Evolutionary conservation across 768 basidiomycete genomes (phyloP).

Genomic region (Boletus rubescentipes): DNA sequence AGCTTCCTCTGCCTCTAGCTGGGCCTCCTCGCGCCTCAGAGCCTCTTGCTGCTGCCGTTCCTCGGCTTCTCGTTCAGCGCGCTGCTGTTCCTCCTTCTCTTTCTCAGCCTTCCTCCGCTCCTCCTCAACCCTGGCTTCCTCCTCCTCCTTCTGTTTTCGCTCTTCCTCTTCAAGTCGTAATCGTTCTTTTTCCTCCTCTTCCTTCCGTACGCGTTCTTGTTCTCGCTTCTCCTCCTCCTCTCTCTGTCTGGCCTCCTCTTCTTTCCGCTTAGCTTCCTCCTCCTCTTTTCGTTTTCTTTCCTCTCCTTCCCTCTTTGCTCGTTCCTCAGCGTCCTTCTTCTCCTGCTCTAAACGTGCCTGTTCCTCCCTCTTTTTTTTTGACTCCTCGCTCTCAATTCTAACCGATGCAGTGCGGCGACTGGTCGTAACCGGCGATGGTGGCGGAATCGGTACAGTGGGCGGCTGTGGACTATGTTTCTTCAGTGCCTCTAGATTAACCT

Average conservation of each 20-base stretch:
- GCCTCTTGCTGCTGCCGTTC: conserved; percentile 31
- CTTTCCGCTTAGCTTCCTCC: conserved; percentile 43
- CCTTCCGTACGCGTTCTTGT: conserved; percentile 37
- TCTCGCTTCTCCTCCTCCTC: conserved; percentile 47
- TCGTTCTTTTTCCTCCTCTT: conserved; percentile 40
- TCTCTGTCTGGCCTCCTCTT: conserved; percentile 41
- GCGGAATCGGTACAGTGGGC: conserved; percentile 39
- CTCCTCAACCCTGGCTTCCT: conserved; percentile 29
- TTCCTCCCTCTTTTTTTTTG: conserved; percentile 48
- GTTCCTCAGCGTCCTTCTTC: conserved; percentile 39
- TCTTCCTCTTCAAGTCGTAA: conserved; percentile 34
- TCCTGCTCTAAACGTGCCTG: conserved; percentile 42
- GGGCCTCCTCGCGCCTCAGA: conserved; percentile 19
- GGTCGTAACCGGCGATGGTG: conserved; percentile 32
- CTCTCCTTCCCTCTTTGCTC: conserved; percentile 35
- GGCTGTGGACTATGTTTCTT: conserved; percentile 47
- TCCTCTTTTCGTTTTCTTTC: conserved; percentile 41
- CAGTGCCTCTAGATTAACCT: conserved; percentile 58
- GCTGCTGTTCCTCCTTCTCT: conserved; percentile 44
- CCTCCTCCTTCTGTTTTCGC: conserved; percentile 32
- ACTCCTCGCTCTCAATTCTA: conserved; percentile 64
- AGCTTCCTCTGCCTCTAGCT: conserved; percentile 38
- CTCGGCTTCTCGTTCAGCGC: conserved; percentile 35
- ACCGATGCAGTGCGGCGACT: conserved; percentile 38
- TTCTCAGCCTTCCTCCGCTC: conserved; percentile 31